Conservation (phyloP, 148 eudicot species). For the Mesembryanthemum crystallinum region DNA sequence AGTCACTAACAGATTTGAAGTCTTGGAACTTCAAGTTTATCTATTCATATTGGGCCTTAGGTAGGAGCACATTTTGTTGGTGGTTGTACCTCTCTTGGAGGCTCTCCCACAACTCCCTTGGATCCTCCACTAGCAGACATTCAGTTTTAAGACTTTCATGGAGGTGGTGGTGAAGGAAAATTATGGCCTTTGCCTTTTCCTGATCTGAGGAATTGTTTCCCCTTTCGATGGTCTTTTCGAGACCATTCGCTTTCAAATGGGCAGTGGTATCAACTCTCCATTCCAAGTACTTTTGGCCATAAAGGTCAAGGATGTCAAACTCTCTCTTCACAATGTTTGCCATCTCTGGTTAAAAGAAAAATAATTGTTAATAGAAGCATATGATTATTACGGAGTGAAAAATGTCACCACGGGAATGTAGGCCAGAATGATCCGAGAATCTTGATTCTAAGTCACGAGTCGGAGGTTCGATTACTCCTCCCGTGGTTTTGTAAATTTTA, state of each 20-base stretch:
- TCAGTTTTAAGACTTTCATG: not conserved
- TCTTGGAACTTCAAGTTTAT: not conserved
- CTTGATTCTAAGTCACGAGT: too few species aligned
- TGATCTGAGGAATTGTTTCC: not conserved
- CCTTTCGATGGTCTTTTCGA: not conserved
- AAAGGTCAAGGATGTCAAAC: too few species aligned
- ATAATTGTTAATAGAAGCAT: too few species aligned
- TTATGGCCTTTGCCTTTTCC: not conserved
- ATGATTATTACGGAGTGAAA: too few species aligned
- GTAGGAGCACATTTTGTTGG: not conserved
- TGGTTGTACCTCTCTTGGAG: not conserved
- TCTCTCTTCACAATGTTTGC: too few species aligned
- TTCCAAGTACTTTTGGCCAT: not conserved
- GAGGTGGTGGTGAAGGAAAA: not conserved
- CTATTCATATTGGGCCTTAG: constrained; percentile 1
- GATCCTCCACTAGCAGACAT: not conserved
- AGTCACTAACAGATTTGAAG: not conserved
- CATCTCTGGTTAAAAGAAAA: too few species aligned
- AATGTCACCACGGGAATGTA: too few species aligned
- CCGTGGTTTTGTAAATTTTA: too few species aligned
- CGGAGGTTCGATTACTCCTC: too few species aligned
- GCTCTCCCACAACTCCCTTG: not conserved
- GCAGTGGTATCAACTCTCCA: constrained; percentile 6
- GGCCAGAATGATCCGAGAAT: too few species aligned
- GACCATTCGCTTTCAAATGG: not conserved